Evolutionary conservation across 148 eudicot species (phyloP).

Genomic region (Arctostaphylos glauca): DNA sequence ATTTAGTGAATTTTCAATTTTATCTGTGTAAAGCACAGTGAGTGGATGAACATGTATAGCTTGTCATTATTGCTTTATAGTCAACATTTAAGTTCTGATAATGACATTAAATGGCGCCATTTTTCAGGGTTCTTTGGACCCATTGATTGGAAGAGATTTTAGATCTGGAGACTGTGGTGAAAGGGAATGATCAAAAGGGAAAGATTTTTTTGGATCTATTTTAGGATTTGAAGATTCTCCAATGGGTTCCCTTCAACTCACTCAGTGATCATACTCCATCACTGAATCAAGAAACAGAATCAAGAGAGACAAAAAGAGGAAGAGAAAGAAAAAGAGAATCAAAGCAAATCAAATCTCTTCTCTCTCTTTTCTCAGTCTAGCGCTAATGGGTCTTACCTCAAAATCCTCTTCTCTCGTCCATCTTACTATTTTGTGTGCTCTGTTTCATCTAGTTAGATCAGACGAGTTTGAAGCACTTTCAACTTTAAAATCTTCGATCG

Average conservation of each 20-base stretch:
- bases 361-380: background rate
- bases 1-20: background rate
- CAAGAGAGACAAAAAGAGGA: background rate
- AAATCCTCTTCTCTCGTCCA: background rate
- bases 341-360: background rate
- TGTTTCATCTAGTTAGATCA: background rate
- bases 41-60: background rate
- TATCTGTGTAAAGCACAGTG: background rate
- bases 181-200: background rate
- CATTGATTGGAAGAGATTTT: background rate
- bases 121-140: background rate
- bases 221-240: background rate
- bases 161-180: background rate
- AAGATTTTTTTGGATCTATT: background rate
- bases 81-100: background rate
- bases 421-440: background rate
- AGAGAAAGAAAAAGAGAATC: background rate
- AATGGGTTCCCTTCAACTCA: background rate
- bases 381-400: background rate
- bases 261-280: background rate
- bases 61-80: background rate
- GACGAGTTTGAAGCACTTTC: constrained; percentile 36
- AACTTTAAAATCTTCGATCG: constrained; percentile 35
- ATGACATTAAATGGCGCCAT: background rate
- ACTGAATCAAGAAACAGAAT: background rate